phyloP scores from a whole-genome alignment of 345 rosid genomes.

The Aethionema arabicum region DNA sequence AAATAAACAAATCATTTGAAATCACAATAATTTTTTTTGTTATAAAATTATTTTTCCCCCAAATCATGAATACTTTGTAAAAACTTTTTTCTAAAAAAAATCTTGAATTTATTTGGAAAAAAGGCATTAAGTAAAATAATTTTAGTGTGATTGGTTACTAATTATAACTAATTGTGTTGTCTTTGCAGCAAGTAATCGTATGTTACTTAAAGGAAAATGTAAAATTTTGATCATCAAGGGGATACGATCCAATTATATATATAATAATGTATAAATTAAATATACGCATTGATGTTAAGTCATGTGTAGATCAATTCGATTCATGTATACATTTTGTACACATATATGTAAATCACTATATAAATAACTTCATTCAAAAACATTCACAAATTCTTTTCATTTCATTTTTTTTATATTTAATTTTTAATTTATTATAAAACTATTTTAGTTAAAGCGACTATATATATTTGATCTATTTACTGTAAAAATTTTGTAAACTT shows the following conservation, averaged over 20 bases:
- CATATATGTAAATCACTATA: conserved; percentile 15
- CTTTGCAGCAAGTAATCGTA: conserved; percentile 81
- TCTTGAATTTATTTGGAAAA: no score
- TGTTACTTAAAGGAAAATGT: conserved; percentile 66
- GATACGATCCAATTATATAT: conserved; percentile 3
- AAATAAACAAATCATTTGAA: no score
- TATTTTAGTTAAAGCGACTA: no score
- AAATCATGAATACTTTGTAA: no score
- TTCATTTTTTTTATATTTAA: background rate
- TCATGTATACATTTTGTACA: conserved; percentile 27
- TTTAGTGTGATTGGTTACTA: no score
- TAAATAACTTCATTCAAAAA: conserved; percentile 10
- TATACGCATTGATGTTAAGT: conserved; percentile 19
- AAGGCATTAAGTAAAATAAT: no score
- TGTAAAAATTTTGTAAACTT: no score
- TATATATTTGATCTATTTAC: no score
- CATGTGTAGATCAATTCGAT: conserved; percentile 28
- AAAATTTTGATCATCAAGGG: conserved; percentile 51
- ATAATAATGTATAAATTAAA: conserved; percentile 22
- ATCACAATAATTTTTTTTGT: background rate
- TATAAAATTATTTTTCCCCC: background rate
- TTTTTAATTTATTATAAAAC: no score
- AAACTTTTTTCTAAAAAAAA: no score
- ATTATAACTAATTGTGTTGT: background rate
- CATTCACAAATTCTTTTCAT: background rate